Base-by-base conservation (phyloP, 768 basidiomycete genomes). In the Boletus reticuloceps region DNA sequence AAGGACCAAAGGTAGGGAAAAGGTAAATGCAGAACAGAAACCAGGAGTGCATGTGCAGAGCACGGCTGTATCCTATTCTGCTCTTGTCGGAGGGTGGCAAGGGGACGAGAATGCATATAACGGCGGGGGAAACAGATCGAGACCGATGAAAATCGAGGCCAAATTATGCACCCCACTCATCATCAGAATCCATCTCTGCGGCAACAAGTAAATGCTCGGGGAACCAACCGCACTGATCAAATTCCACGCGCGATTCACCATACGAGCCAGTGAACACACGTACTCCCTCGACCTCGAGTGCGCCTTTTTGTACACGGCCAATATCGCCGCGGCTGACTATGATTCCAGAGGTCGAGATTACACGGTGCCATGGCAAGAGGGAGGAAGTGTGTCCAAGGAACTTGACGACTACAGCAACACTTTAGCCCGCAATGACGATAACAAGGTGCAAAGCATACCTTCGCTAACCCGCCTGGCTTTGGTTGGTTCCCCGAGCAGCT, bases 391-490 rank as follows among this genome's bases (percentile, higher is more conserved):
- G 78, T 0, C 81, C 78, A 11, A 91, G 74, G 61, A 83, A 86
- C 61, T 88, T 91, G 44, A 91, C 77, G 27, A 89, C 89, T 92
- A 17, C 42, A 39, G 27, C 56, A 32, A 19, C 25, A 22, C 4
- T 25, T 47, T 44, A n/a, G 3, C 6, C 20, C 8, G 12, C 6
- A 25, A 29, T 16, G 38, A 5, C 19, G 9, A 25, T 17, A 20
- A 25, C 19, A 44, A 17, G 19, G 14, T 32, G 27, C 46, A 34
- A 17, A 14, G 16, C 73, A 46, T 60, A 86, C 90, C 87, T 80
- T 90, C 85, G 4, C 86, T 89, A n/a, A 91, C 89, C 58, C 86
- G 87, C 44, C 90, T 78, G 10, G 89, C 83, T 69, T 91, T 80
- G 14, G 75, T 77, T 0, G 89, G 89, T 81, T 86, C 86, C 19